Evolutionary conservation across 306 rosid species (phyloP).

Genomic region (Lagenaria siceraria): DNA sequence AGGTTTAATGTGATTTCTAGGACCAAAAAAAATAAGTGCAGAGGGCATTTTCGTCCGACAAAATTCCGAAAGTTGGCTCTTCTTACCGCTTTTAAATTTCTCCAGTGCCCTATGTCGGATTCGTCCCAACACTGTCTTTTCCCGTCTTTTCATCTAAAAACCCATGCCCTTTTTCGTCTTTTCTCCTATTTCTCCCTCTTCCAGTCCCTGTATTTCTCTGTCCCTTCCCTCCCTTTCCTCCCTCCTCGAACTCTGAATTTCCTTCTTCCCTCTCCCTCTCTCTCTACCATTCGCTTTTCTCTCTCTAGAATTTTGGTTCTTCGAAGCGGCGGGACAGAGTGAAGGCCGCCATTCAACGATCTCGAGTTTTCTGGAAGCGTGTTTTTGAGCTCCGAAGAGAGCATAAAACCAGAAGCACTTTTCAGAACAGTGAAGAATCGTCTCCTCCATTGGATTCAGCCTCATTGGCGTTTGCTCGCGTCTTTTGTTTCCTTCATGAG

Average conservation of each 20-base stretch:
- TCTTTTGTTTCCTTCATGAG: neutral
- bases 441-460: neutral
- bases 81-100: neutral
- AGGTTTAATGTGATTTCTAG: too few species aligned
- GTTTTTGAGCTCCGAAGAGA: neutral
- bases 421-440: neutral
- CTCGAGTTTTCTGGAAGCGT: neutral
- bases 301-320: neutral
- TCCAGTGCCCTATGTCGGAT: neutral
- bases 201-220: slow-evolving; percentile 4
- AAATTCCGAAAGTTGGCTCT: neutral
- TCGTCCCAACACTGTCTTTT: neutral
- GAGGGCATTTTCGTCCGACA: neutral
- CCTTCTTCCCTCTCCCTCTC: neutral
- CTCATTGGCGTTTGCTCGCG: neutral
- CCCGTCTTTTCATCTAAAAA: neutral
- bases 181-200: neutral
- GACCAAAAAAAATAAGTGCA: too few species aligned
- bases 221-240: neutral
- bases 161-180: slow-evolving; percentile 1
- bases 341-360: neutral
- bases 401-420: neutral
- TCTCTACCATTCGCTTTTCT: neutral
- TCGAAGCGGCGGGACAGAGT: neutral
- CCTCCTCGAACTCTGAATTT: slow-evolving; percentile 2